phyloP scores from a whole-genome alignment of 805 yeast genomes.

The Pichia cephalocereana region DNA sequence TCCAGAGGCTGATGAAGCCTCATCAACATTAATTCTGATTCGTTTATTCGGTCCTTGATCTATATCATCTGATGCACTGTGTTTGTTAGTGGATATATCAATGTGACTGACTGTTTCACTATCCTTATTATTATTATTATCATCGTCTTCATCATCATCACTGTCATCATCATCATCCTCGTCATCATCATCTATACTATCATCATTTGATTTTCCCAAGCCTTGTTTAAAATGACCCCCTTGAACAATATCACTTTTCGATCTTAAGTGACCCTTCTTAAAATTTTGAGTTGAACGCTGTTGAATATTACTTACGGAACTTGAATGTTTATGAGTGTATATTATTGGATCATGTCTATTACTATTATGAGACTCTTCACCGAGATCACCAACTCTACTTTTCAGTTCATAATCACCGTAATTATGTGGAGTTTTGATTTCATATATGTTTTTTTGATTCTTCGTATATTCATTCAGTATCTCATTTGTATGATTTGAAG shows the following conservation, averaged over 20 bases:
- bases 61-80: too few species aligned
- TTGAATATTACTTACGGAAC: neutral
- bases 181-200: neutral
- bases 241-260: neutral
- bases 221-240: neutral
- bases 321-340: neutral
- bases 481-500: constrained; percentile 55
- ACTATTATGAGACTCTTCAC: neutral
- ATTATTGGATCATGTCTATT: neutral
- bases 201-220: neutral
- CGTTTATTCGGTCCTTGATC: neutral
- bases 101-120: neutral
- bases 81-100: too few species aligned
- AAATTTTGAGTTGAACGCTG: neutral
- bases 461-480: constrained; percentile 33
- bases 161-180: constrained; percentile 2
- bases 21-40: neutral
- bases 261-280: neutral
- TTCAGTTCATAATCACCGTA: constrained; percentile 46
- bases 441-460: constrained; percentile 31
- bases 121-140: constrained; percentile 7
- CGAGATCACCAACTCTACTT: constrained; percentile 8
- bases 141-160: neutral
- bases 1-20: neutral
- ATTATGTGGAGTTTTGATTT: constrained; percentile 54